Evolutionary conservation across 2,329 filamentous ascomycete genomes (phyloP), one percentile per base, ranked within the genome.

Genomic region (Alternaria metachromatica): DNA sequence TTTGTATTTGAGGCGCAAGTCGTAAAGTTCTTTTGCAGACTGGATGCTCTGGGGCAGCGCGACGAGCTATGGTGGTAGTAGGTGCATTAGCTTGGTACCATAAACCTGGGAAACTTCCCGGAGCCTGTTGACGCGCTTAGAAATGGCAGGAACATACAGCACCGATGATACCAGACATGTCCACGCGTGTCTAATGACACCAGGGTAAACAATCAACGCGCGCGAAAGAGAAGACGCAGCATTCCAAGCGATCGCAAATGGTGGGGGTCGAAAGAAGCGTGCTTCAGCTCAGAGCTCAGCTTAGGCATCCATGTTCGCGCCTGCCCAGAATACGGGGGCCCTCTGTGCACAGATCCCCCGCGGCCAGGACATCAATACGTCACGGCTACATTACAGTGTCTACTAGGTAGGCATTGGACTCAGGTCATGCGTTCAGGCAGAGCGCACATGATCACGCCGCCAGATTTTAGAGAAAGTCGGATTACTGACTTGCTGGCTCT

Each of bases 11-110:
- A 64, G 58, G 46, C 74, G 74, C 4, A 80, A 63, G 53, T 74
- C 70, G 59, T 78, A 74, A 18, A 78, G 69, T 8, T 70, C 59
- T 53, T 78, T 77, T 5, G 76, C 76, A 5, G 71, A 69, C n/a
- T 68, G 55, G 37, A 79, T 70, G 63, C 72, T 75, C 46, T 74
- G 67, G 13, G 71, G 70, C 41, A 76, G 61, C 5, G 68, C 70
- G 37, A 65, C 67, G 58, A 73, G 66, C 71, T 74, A 56, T 50
- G 23, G 50, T 12, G 15, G 21, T 37, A 23, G 50, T 21, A 15
- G 15, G 41, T 21, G 30, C 20, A 45, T 65, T 60, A 67, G 65
- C 55, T 60, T 55, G 25, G 21, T 49, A 25, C 41, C 37, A 41
- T 41, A 18, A 41, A 41, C 20, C 41, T 37, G 33, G 25, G 49